Percentiles rank a stretch among this genome's conserved stretches.
phyloP scores from a whole-genome alignment of 371 early-diverging fungal genomes.

The Mucor circinelloides region DNA sequence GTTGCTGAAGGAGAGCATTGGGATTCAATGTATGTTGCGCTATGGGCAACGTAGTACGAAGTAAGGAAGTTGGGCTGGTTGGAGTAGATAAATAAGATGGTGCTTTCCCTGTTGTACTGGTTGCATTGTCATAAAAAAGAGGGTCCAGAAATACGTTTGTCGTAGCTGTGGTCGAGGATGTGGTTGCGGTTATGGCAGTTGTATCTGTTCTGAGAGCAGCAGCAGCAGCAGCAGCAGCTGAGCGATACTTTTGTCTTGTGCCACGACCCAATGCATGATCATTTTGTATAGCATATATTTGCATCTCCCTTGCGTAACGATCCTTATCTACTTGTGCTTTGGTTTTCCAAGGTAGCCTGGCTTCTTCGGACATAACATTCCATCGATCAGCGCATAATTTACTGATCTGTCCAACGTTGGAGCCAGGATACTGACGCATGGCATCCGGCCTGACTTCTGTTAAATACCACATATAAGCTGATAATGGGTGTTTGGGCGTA shows the following conservation, averaged over 20 bases:
- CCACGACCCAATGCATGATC: constrained; percentile 50
- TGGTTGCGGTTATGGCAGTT: neutral
- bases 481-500: constrained; percentile 81
- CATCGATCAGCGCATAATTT: constrained; percentile 72
- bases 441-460: constrained; percentile 67
- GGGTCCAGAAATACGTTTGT: neutral
- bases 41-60: constrained; percentile 2
- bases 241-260: constrained; percentile 50
- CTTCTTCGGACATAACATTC: constrained; percentile 63
- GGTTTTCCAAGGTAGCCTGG: constrained; percentile 62
- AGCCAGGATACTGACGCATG: constrained; percentile 65
- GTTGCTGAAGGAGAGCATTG: constrained; percentile 9
- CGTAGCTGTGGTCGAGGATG: neutral
- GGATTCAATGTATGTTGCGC: constrained; percentile 7
- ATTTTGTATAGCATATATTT: constrained; percentile 57
- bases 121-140: neutral
- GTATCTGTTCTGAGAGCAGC: neutral
- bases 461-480: constrained; percentile 75
- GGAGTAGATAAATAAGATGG: constrained; percentile 2
- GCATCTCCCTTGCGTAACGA: constrained; percentile 77
- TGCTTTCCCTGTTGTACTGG: neutral
- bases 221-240: neutral
- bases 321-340: constrained; percentile 73
- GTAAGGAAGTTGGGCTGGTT: constrained; percentile 1
- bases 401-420: constrained; percentile 72